Evolutionary conservation across 805 yeast species (phyloP).

Genomic region (Nakazawaea sp.): DNA sequence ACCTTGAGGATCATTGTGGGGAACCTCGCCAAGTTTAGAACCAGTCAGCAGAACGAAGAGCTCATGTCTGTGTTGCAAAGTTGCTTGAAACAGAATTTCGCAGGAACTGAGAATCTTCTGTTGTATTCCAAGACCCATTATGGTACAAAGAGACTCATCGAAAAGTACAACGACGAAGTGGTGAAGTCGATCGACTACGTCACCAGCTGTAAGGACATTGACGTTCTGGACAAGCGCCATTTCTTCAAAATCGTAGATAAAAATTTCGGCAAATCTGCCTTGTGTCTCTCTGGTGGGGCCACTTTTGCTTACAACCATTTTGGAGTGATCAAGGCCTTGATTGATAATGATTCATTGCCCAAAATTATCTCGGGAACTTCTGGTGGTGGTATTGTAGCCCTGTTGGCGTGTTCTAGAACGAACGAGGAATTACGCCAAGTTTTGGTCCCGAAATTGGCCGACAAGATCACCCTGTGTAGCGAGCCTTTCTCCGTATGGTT

Average conservation of each 20-base stretch:
- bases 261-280: conserved; percentile 66
- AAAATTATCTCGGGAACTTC: conserved; percentile 70
- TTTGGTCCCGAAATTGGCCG: conserved; percentile 54
- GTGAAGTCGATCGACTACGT: conserved; percentile 38
- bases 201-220: conserved; percentile 28
- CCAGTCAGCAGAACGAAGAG: conserved; percentile 29
- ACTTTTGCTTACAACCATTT: conserved; percentile 72
- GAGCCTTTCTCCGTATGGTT: conserved; percentile 56
- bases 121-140: conserved; percentile 69
- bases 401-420: conserved; percentile 62
- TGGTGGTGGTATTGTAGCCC: conserved; percentile 77
- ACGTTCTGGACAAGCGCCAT: conserved; percentile 33
- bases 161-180: conserved; percentile 47
- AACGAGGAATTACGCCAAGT: conserved; percentile 54
- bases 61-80: conserved; percentile 52
- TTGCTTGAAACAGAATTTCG: conserved; percentile 67
- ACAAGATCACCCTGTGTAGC: conserved; percentile 62
- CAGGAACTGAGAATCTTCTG: conserved; percentile 68
- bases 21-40: conserved; percentile 31
- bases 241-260: conserved; percentile 53
- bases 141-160: conserved; percentile 63
- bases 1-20: conserved; percentile 44
- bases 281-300: conserved; percentile 76
- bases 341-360: conserved; percentile 63
- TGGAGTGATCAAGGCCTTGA: conserved; percentile 65